Base-by-base conservation (phyloP, 169 alveolate genomes). In the Babesia caballi region DNA sequence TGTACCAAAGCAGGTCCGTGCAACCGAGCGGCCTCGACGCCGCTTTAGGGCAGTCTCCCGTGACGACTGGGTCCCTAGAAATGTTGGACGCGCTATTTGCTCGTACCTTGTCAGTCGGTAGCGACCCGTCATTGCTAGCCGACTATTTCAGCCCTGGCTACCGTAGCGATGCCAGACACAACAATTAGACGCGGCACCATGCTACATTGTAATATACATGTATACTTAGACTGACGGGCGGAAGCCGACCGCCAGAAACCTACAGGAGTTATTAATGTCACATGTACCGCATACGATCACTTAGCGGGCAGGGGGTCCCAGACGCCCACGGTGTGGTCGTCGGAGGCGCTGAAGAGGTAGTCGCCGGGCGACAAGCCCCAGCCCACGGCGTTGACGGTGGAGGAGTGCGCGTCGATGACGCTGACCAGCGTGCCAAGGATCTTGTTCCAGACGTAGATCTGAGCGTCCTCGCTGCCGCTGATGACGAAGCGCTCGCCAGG, bases 401-500 rank as follows among this genome's bases (percentile, higher is more conserved):
- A 76, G 4, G 94, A 87, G 66, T 92, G 96, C 15, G 91, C 94
- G 47, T 68, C 59, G 33, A 91, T 71, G 11, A 84, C 92, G 51
- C 82, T 80, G 36, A 90, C 74, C 47, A 90, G 88, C 41, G 88
- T 77, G 19, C 94, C 95, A 74, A 88, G 86, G 0, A 90, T 58
- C 68, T 85, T 84, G 59, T 85, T 90, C 96, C 96, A 92, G 36
- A 92, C 88, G 75, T 89, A 90, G n/a, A 92, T 84, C 73, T 88
- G 88, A n/a, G 91, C 82, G 56, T 92, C 95, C 65, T 92, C 96
- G 41, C 94, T 89, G 30, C 96, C 96, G 57, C 93, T 75, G 52
- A 90, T 80, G 27, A 92, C 94, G 53, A 78, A 91, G 40, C 82
- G 76, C 72, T 92, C 95, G 36, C 66, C 63, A 30, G 84, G 88